These are phyloP conservation scores for Metrosideros polymorpha DNA, from an alignment of 441 rosid genomes.

Conservation along the genomic window DNA sequence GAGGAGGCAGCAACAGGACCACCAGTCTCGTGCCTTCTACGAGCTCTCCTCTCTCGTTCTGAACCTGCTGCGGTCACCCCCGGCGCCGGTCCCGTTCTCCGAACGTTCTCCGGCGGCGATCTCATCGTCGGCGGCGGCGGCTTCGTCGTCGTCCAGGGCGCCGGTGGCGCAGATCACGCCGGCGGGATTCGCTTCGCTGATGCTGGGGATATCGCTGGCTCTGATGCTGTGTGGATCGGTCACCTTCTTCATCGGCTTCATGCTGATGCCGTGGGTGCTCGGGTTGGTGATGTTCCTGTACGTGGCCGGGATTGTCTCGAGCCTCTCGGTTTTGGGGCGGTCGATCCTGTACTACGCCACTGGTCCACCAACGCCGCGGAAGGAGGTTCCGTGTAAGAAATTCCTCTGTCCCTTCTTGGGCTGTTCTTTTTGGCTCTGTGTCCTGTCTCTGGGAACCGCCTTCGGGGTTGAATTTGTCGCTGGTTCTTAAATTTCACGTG, in stretches of 20 bases:
- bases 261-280: conserved; percentile 94
- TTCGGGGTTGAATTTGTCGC: background rate
- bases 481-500: background rate
- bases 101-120: conserved; percentile 13
- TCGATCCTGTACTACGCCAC: conserved; percentile 48
- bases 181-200: conserved; percentile 77
- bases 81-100: conserved; percentile 34
- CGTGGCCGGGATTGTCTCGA: conserved; percentile 66
- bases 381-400: conserved; percentile 51
- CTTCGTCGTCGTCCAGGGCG: background rate
- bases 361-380: conserved; percentile 44
- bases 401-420: background rate
- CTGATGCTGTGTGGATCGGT: conserved; percentile 90
- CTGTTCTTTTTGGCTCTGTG: background rate
- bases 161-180: conserved; percentile 45
- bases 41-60: conserved; percentile 65
- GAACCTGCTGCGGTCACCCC: conserved; percentile 56
- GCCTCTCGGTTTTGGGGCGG: conserved; percentile 64
- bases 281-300: conserved; percentile 65
- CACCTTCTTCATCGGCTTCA: conserved; percentile 83
- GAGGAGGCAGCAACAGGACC: conserved; percentile 50
- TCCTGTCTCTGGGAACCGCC: background rate
- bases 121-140: background rate
- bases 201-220: conserved; percentile 68
- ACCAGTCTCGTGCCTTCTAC: conserved; percentile 43